Evolutionary conservation across 2,329 filamentous ascomycete genomes (phyloP).

Genomic region (Aaosphaeria pasadenensis): DNA sequence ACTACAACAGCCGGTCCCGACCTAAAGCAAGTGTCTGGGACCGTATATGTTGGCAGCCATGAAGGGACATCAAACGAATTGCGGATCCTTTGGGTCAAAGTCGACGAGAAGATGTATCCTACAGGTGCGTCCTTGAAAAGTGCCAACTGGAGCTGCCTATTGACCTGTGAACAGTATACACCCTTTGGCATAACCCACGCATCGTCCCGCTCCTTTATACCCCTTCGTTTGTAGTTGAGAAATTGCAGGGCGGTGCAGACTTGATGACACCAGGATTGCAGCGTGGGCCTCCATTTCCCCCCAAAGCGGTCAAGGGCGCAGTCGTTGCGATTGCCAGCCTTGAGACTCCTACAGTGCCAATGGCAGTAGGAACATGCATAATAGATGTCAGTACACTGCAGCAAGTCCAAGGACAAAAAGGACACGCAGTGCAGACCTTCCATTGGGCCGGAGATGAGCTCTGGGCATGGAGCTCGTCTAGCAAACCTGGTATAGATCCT

Average conservation of each 20-base stretch:
- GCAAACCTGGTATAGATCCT: constrained; percentile 50
- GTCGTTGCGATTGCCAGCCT: constrained; percentile 63
- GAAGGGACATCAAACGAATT: constrained; percentile 51
- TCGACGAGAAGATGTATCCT: constrained; percentile 56
- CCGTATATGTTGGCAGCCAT: constrained; percentile 62
- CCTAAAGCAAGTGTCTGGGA: constrained; percentile 59
- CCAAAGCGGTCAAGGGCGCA: constrained; percentile 56
- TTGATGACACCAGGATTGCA: constrained; percentile 67
- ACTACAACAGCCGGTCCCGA: constrained; percentile 63
- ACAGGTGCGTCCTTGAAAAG: constrained; percentile 28
- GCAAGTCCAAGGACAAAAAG: constrained; percentile 58
- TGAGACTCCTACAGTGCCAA: constrained; percentile 58
- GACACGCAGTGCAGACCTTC: constrained; percentile 62
- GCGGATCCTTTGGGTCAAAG: constrained; percentile 62
- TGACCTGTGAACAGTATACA: constrained; percentile 51
- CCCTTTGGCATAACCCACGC: constrained; percentile 61
- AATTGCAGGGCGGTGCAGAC: constrained; percentile 63
- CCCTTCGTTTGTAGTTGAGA: constrained; percentile 58
- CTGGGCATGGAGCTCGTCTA: constrained; percentile 61
- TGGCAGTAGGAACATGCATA: constrained; percentile 63
- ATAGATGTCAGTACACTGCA: constrained; percentile 58
- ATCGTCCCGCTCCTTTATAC: constrained; percentile 65
- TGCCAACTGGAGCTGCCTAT: too few relatives aligned
- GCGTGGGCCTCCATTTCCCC: constrained; percentile 62
- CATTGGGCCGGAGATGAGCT: constrained; percentile 69